Evolutionary conservation across 83 land plant species (phyloP), one percentile per base, ranked within the genome.

Genomic region (Diphasiastrum complanatum): DNA sequence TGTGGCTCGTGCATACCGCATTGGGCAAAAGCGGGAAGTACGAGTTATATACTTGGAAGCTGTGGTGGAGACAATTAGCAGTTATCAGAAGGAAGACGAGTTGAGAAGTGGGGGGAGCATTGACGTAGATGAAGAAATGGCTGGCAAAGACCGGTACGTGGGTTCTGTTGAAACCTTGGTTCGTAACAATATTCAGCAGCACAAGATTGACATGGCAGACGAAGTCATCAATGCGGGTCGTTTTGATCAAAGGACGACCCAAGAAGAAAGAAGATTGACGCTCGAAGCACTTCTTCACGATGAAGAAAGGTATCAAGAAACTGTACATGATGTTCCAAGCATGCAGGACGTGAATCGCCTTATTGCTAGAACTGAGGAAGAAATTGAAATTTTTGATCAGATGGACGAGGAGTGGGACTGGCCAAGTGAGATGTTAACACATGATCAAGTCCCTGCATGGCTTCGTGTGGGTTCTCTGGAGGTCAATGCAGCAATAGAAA

Each of bases 151-250:
- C 71, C 79, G 99, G 18, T 95, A 95, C 71, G 84, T 95, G 49
- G 99, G 97, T 22, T 95, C 99, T 26, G 90, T 95, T 36, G 99
- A 95, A 64, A 83, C 87, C 65, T 76, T 95, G 43, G 90, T 95
- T 22, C 81, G 97, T 23, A 95, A 87, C 75, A 95, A 92, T 43
- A 95, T 95, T 53, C 97, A 95, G 50, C 97, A 95, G 48, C 95
- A 95, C 43, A 95, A 95, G 75, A 90, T 95, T 64, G 99, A 95
- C 59, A 95, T 95, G 99, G 99, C 97, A 33, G 97, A 95, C 83
- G 99, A 95, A 64, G 99, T 95, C 28, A 95, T 95, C 57, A 95
- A 95, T 85, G 99, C 99, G 55, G 99, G 99, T 6, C 97, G 97
- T 18, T 95, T 95, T 75, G 99, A 95, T 54, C 99, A 95, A 72